Conservation (phyloP, 2,329 filamentous ascomycete species). For the Colletotrichum sp. region DNA sequence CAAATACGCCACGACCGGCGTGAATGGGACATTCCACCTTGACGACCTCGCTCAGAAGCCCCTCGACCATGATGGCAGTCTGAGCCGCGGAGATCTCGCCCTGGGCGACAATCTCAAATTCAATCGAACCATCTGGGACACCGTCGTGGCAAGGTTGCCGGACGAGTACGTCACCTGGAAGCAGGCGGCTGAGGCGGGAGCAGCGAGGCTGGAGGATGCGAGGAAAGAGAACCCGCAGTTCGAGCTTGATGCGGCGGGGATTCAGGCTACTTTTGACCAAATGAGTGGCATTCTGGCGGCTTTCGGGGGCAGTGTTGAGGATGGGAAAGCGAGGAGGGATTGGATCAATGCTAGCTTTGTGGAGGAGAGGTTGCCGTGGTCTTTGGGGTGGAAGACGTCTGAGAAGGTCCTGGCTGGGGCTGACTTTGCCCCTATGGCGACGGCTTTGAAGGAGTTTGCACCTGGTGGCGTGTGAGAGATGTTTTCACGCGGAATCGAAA, state of each 20-base stretch:
- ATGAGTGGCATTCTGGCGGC: not conserved
- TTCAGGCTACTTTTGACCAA: not conserved
- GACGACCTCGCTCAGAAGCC: constrained; percentile 7
- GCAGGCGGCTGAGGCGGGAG: not conserved
- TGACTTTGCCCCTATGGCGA: not conserved
- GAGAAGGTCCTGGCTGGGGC: not conserved
- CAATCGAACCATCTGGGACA: not conserved
- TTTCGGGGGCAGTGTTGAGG: not conserved
- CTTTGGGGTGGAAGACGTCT: not conserved
- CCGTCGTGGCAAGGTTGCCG: not conserved
- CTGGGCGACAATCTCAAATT: not conserved
- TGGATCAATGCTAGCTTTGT: constrained; percentile 3
- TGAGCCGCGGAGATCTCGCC: not conserved
- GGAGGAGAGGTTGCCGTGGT: not conserved
- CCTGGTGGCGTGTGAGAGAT: not conserved
- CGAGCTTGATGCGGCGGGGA: not conserved
- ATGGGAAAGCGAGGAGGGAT: not conserved
- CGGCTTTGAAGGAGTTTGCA: not conserved
- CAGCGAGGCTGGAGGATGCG: not conserved
- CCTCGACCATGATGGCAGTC: not conserved
- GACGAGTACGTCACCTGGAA: not conserved
- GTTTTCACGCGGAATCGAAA: not conserved
- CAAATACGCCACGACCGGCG: not conserved
- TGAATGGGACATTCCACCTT: not conserved
- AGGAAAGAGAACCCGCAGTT: not conserved